These are phyloP conservation scores for Colletotrichum caudatum DNA, from an alignment of 2,329 filamentous ascomycete species.

Conservation along the genomic window DNA sequence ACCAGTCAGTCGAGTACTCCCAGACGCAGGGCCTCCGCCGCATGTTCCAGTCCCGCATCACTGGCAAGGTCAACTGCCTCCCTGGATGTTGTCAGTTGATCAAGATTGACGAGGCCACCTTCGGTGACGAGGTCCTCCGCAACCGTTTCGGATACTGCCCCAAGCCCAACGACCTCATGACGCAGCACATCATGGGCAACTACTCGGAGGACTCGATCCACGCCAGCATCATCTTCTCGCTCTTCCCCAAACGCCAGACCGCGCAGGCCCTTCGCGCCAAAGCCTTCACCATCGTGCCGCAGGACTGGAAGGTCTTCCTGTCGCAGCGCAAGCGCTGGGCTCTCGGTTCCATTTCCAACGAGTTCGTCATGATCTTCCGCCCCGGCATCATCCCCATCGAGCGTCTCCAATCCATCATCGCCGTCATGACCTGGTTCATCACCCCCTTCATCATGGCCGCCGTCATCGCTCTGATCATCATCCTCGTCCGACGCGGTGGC, in stretches of 20 bases:
- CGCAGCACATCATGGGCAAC: slow-evolving; percentile 61
- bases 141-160: slow-evolving; percentile 62
- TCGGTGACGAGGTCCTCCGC: slow-evolving; percentile 59
- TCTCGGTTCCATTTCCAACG: slow-evolving; percentile 61
- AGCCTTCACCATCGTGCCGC: slow-evolving; percentile 61
- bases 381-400: slow-evolving; percentile 58
- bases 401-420: slow-evolving; percentile 58
- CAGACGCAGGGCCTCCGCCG: slow-evolving; percentile 61
- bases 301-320: slow-evolving; percentile 59
- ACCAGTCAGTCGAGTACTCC: slow-evolving; percentile 62
- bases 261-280: slow-evolving; percentile 61
- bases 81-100: slow-evolving; percentile 64
- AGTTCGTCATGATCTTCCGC: slow-evolving; percentile 61
- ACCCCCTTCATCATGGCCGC: slow-evolving; percentile 59
- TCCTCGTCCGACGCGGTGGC: slow-evolving; percentile 50
- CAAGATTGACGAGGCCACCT: slow-evolving; percentile 62
- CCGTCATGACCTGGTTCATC: slow-evolving; percentile 61
- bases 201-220: slow-evolving; percentile 64
- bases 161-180: slow-evolving; percentile 61
- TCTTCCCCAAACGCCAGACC: slow-evolving; percentile 57
- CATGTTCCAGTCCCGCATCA: slow-evolving; percentile 62
- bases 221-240: slow-evolving; percentile 61
- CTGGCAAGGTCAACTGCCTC: slow-evolving; percentile 62
- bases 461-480: slow-evolving; percentile 52
- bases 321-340: slow-evolving; percentile 64